Base-by-base conservation (phyloP, 2,329 filamentous ascomycete genomes). In the Trichoderma polysporum region DNA sequence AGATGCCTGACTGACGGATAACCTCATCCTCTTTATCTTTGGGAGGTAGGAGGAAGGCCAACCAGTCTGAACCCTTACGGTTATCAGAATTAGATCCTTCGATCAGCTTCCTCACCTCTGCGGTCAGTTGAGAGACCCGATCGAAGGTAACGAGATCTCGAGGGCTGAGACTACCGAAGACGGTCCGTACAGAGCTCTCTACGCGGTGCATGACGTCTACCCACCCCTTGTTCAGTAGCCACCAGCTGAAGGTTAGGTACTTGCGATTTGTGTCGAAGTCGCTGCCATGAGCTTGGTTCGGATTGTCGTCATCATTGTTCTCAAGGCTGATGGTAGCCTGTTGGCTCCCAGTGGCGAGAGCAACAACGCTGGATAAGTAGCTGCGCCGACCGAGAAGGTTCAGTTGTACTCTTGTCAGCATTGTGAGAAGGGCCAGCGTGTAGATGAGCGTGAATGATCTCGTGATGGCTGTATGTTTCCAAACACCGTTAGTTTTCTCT, bases 171-270 rank as follows among this genome's bases (percentile, higher is more conserved):
- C 88, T 85, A n/a, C 93, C 92, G 78, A 97, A 98, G 27, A 94
- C 91, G 62, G 96, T 91, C 72, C 90, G 90, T 27, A 99, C 95
- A 4, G 93, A 93, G n/a, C 83, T 82, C 75, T 93, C 89, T 56
- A 99, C 94, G 70, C 90, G 91, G 66, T 88, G 84, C 85, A 93
- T 90, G 66, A 98, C 82, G 67, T 93, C 88, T 71, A 89, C 88
- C 89, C 93, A 98, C 50, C 95, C 95, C 71, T 88, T 88, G 79
- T 99, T 94, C 56, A 99, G 84, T 54, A 99, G 82, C 94, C 94
- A 99, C 95, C 95, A 99, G 79, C 93, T 97, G 77, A 98, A 97
- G 47, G 94, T 96, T 57, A 99, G 84, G 76, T 98, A 99, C 75
- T 92, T 91, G 72, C 94, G 86, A 79, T 99, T 99, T 37, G 93